A percentile compares a stretch with the other conserved stretches of the same genome.
phyloP scores from a whole-genome alignment of 768 basidiomycete species.

The Trametes cubensis region DNA sequence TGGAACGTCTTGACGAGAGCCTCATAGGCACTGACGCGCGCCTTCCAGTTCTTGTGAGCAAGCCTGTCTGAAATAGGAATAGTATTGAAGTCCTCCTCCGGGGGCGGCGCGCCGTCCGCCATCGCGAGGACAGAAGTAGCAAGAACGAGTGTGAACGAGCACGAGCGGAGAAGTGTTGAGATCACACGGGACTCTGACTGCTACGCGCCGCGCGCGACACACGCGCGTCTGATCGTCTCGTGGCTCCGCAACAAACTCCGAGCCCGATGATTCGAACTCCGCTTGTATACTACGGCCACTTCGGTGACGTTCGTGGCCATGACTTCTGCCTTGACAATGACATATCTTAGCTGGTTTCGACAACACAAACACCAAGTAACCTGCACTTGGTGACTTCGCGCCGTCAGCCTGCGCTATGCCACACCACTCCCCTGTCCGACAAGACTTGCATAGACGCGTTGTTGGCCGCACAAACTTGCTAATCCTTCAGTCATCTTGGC shows the following conservation, averaged over 20 bases:
- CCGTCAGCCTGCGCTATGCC: too few species aligned
- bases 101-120: slow-evolving; percentile 85
- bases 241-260: slow-evolving; percentile 6
- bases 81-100: slow-evolving; percentile 89
- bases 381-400: too few species aligned
- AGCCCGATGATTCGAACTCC: background rate
- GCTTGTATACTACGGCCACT: background rate
- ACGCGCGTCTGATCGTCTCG: slow-evolving; percentile 12
- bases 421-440: too few species aligned
- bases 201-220: slow-evolving; percentile 19
- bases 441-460: too few species aligned
- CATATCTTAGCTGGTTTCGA: too few species aligned
- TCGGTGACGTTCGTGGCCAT: background rate
- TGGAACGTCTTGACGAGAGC: slow-evolving; percentile 84
- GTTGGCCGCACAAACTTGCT: too few species aligned
- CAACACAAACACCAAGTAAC: too few species aligned
- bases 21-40: slow-evolving; percentile 91
- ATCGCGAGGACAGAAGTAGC: slow-evolving; percentile 42
- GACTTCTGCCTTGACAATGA: too few species aligned
- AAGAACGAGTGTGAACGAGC: slow-evolving; percentile 17
- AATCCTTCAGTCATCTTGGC: too few species aligned
- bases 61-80: slow-evolving; percentile 81
- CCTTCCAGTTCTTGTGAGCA: slow-evolving; percentile 98
- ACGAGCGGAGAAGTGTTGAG: slow-evolving; percentile 14
- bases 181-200: slow-evolving; percentile 13